A percentile compares a stretch with the other conserved stretches of the same genome.
Evolutionary conservation across 306 rosid species (phyloP).

Genomic region (Dryas octopetala): DNA sequence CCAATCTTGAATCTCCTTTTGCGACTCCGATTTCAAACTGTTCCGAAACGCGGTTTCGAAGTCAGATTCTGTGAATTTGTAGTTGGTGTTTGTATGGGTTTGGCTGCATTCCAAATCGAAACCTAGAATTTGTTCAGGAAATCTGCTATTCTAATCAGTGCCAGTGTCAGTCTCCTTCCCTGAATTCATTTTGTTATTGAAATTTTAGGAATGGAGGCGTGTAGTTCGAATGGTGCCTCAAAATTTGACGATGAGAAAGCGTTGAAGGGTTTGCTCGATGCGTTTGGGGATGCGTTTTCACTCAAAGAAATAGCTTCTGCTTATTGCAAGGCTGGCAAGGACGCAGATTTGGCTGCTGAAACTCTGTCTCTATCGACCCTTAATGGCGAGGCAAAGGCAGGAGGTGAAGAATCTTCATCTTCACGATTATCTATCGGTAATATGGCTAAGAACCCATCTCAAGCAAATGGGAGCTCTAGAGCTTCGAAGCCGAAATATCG

Average conservation of each 20-base stretch:
- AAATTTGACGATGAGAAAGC: slow-evolving; percentile 43
- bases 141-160: not conserved
- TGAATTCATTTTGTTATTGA: not conserved
- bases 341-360: slow-evolving; percentile 60
- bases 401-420: slow-evolving; percentile 30
- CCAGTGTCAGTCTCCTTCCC: not conserved
- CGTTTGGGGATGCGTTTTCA: slow-evolving; percentile 60
- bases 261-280: slow-evolving; percentile 60
- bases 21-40: not conserved
- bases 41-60: not conserved
- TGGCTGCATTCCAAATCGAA: not conserved
- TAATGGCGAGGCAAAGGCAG: slow-evolving; percentile 25
- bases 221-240: slow-evolving; percentile 30
- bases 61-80: not conserved
- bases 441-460: slow-evolving; percentile 32
- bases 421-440: slow-evolving; percentile 27
- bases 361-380: slow-evolving; percentile 36
- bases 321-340: slow-evolving; percentile 57
- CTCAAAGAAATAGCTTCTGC: slow-evolving; percentile 79
- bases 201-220: slow-evolving; percentile 45
- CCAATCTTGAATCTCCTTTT: not conserved
- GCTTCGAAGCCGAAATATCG: slow-evolving; percentile 38
- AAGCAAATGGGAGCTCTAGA: slow-evolving; percentile 10
- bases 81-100: not conserved
- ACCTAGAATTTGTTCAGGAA: not conserved